These are phyloP conservation scores for Antonospora locustae DNA, from an alignment of 371 early-diverging fungal genomes.

Conservation along the genomic window DNA sequence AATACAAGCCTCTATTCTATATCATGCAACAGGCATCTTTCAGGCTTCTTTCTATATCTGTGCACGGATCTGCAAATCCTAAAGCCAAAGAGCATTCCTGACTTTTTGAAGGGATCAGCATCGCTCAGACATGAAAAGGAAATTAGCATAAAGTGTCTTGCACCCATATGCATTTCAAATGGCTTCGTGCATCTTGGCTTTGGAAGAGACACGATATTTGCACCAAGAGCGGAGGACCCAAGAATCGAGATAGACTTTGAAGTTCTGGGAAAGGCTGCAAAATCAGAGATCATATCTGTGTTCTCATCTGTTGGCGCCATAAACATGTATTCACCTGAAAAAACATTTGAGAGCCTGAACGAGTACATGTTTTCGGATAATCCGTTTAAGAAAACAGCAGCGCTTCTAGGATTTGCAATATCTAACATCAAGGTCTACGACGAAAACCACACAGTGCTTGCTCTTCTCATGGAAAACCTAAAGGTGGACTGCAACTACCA, in stretches of 20 bases:
- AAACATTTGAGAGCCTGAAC: constrained; percentile 34
- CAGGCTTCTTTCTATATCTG: constrained; percentile 10
- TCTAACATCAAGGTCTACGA: constrained; percentile 27
- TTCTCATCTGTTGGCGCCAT: constrained; percentile 42
- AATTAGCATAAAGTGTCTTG: constrained; percentile 6
- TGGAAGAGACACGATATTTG: constrained; percentile 31
- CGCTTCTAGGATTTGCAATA: constrained; percentile 41
- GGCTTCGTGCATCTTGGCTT: constrained; percentile 40
- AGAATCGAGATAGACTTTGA: constrained; percentile 18
- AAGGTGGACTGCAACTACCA: constrained; percentile 20
- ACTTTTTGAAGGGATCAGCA: constrained; percentile 8
- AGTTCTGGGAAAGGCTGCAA: constrained; percentile 4
- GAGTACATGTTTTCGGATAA: constrained; percentile 42
- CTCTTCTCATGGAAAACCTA: constrained; percentile 24
- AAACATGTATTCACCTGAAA: constrained; percentile 36
- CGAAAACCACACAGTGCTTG: constrained; percentile 38
- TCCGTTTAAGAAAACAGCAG: constrained; percentile 21
- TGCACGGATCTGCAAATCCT: constrained; percentile 22
- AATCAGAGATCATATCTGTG: constrained; percentile 11
- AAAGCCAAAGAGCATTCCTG: constrained; percentile 10
- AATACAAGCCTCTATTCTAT: constrained; percentile 10
- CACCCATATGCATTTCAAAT: constrained; percentile 26
- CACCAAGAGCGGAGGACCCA: background rate
- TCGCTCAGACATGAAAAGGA: constrained; percentile 31
- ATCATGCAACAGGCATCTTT: constrained; percentile 17